Evolutionary conservation across 306 rosid species (phyloP).

Genomic region (Sphenostylis stenocarpa): DNA sequence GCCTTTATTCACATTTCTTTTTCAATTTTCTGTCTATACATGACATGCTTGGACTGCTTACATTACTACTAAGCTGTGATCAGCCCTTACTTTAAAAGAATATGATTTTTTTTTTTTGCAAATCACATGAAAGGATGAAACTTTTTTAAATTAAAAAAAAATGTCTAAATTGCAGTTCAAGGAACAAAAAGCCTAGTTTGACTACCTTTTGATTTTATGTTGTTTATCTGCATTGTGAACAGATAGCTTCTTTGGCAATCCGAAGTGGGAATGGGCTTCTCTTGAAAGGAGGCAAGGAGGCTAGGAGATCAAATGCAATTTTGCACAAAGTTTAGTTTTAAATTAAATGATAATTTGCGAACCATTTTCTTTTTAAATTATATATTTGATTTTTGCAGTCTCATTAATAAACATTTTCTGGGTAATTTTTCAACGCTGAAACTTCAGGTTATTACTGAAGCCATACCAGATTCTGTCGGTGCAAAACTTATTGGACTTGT

Average conservation of each 20-base stretch:
- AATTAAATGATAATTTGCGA: conserved; percentile 23
- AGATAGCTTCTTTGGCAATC: conserved; percentile 97
- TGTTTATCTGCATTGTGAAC: conserved; percentile 37
- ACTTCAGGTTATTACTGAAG: conserved; percentile 76
- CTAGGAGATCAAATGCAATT: conserved; percentile 87
- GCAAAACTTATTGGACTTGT: conserved; percentile 89
- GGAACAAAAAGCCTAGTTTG: neutral
- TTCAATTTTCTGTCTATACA: conserved; percentile 12
- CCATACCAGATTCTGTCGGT: conserved; percentile 90
- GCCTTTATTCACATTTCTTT: neutral
- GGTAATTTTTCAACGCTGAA: conserved; percentile 15
- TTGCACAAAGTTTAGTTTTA: conserved; percentile 73
- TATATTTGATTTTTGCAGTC: conserved; percentile 17
- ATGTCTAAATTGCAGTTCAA: neutral
- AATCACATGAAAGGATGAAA: neutral
- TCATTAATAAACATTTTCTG: neutral
- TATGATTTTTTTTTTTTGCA: conserved; percentile 17
- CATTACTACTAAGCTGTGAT: neutral
- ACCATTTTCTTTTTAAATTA: neutral
- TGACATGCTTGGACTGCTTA: conserved; percentile 11
- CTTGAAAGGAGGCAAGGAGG: conserved; percentile 99
- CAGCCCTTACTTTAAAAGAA: conserved; percentile 10
- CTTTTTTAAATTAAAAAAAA: neutral
- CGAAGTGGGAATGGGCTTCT: conserved; percentile 98
- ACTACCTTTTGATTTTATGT: neutral